Percentiles rank a stretch among this genome's conserved stretches.
phyloP scores from a whole-genome alignment of 2,329 filamentous ascomycete species.

The Fusarium brevicatenulatum region DNA sequence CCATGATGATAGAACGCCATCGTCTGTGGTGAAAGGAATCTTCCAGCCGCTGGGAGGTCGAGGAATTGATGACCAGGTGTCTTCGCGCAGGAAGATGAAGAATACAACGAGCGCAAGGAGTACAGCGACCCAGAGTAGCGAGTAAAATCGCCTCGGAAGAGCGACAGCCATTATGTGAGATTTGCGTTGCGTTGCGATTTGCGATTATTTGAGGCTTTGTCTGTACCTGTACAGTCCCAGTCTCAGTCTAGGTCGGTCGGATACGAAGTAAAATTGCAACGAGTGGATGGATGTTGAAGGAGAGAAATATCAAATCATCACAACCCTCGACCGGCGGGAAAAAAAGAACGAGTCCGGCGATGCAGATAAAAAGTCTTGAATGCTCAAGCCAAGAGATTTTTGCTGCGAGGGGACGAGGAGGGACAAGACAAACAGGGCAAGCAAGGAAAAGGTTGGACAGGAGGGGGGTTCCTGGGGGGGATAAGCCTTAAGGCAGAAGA shows the following conservation, averaged over 20 bases:
- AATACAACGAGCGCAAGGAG: constrained; percentile 31
- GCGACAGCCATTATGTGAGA: constrained; percentile 29
- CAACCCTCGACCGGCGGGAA: constrained; percentile 26
- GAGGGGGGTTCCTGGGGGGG: neutral
- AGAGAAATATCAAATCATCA: constrained; percentile 29
- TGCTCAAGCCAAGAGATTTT: constrained; percentile 18
- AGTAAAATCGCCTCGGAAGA: constrained; percentile 37
- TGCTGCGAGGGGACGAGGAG: constrained; percentile 1
- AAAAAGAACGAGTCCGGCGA: constrained; percentile 2
- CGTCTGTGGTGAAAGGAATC: constrained; percentile 41
- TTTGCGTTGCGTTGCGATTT: neutral
- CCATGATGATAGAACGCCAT: constrained; percentile 38
- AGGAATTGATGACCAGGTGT: constrained; percentile 37
- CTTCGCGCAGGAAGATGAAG: constrained; percentile 34
- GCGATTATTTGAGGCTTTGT: neutral
- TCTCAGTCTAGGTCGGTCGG: neutral
- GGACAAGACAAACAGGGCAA: constrained; percentile 3
- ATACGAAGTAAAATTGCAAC: neutral
- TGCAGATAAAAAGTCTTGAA: constrained; percentile 1
- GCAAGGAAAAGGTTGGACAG: constrained; percentile 3
- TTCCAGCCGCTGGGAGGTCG: constrained; percentile 34
- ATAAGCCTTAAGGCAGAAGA: constrained; percentile 14
- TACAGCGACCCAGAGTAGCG: constrained; percentile 35
- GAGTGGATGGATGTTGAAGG: constrained; percentile 14
- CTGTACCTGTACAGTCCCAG: neutral